Evolutionary conservation across 2,329 filamentous ascomycete species (phyloP).

Genomic region (Emergomyces orientalis): DNA sequence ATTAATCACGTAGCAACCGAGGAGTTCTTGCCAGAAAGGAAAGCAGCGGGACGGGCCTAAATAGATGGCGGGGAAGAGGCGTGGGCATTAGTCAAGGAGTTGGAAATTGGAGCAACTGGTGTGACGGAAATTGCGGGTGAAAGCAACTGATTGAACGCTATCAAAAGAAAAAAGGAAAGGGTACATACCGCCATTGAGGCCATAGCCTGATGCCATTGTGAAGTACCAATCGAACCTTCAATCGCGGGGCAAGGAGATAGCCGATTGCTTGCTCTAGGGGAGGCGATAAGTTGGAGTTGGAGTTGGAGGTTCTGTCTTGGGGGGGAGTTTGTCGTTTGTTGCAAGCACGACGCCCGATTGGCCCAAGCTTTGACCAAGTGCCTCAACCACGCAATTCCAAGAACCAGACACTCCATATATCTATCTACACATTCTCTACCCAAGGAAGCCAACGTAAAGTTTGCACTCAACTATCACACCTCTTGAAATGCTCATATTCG

Average conservation of each 20-base stretch:
- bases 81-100: conserved; percentile 18
- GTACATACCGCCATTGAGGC: conserved; percentile 46
- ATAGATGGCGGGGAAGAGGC: conserved; percentile 9
- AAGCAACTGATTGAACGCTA: conserved; percentile 13
- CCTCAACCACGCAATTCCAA: neutral
- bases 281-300: neutral
- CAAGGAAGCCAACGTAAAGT: neutral
- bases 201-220: conserved; percentile 44
- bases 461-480: neutral
- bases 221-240: conserved; percentile 3
- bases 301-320: neutral
- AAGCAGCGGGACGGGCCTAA: conserved; percentile 74
- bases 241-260: neutral
- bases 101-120: conserved; percentile 14
- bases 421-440: neutral
- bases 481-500: neutral
- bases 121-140: conserved; percentile 13
- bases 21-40: conserved; percentile 98
- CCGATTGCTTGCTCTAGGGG: conserved; percentile 5
- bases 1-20: conserved; percentile 97
- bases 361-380: conserved; percentile 11
- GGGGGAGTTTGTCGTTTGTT: neutral
- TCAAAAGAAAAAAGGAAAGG: too few species aligned
- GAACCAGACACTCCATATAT: neutral
- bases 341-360: conserved; percentile 8